Evolutionary conservation across 345 rosid species (phyloP).

Genomic region (Eutrema japonicum): DNA sequence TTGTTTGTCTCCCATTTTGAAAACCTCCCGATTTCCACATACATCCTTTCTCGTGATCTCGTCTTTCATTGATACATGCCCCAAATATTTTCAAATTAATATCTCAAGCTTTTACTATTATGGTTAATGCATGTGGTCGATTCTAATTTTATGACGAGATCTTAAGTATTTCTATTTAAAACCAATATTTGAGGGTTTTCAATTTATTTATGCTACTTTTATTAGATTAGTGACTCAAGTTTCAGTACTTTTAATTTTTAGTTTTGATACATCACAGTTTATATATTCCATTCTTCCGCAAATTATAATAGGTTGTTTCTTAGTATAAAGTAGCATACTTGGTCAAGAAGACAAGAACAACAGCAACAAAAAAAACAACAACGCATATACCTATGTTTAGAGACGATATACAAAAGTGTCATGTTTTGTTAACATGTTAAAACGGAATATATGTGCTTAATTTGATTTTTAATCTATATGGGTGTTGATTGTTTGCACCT

Average conservation of each 20-base stretch:
- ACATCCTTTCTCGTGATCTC: slow-evolving; percentile 6
- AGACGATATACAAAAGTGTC: not conserved
- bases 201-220: not conserved
- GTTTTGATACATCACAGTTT: not conserved
- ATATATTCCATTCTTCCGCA: not conserved
- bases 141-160: not conserved
- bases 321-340: not conserved
- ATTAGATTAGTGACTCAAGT: not conserved
- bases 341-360: not conserved
- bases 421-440: slow-evolving; percentile 6
- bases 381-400: not conserved
- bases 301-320: not conserved
- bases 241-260: not conserved
- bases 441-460: not conserved
- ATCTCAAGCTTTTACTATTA: slow-evolving; percentile 1
- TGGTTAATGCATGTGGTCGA: slow-evolving; percentile 4
- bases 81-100: not conserved
- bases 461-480: not conserved
- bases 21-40: slow-evolving; percentile 36
- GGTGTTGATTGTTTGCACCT: not conserved
- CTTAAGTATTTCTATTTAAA: not conserved
- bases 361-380: not conserved
- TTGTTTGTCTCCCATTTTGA: slow-evolving; percentile 44
- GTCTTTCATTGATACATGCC: slow-evolving; percentile 23
- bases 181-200: not conserved